phyloP scores from a whole-genome alignment of 2,329 filamentous ascomycete species.

The Proliferodiscus dingleyae region DNA sequence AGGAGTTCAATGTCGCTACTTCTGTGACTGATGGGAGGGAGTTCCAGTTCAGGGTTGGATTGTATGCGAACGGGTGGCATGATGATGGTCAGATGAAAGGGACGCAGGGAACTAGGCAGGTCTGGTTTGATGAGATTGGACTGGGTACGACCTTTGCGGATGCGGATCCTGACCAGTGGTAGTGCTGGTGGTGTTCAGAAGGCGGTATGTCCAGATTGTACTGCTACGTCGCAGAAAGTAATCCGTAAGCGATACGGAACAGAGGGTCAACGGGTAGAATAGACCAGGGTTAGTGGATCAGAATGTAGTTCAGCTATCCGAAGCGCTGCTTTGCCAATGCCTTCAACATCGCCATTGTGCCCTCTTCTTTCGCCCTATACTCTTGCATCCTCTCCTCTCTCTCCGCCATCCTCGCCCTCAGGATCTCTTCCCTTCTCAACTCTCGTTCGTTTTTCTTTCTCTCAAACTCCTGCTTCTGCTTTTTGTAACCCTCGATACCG shows the following conservation, averaged over 20 bases:
- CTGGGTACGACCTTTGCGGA: slow-evolving; percentile 38
- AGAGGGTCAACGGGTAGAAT: no score
- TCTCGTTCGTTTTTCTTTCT: slow-evolving; percentile 80
- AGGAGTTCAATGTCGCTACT: slow-evolving; percentile 37
- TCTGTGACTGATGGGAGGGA: slow-evolving; percentile 39
- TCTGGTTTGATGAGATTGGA: slow-evolving; percentile 48
- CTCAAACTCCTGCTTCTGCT: slow-evolving; percentile 59
- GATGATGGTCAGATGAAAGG: slow-evolving; percentile 38
- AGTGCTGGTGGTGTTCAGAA: no score
- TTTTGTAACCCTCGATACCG: slow-evolving; percentile 63
- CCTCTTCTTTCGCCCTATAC: slow-evolving; percentile 72
- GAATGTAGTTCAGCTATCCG: no score
- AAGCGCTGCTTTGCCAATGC: slow-evolving; percentile 75
- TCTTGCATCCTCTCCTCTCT: slow-evolving; percentile 69
- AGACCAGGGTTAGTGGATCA: no score
- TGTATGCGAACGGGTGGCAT: slow-evolving; percentile 48
- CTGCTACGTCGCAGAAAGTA: no score
- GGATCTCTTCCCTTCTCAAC: slow-evolving; percentile 73
- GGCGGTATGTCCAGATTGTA: no score
- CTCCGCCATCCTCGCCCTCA: slow-evolving; percentile 70
- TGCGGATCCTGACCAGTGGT: slow-evolving; percentile 32
- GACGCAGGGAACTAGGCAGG: slow-evolving; percentile 38
- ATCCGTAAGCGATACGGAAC: no score
- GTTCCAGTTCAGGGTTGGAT: slow-evolving; percentile 44
- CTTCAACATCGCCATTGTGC: slow-evolving; percentile 76